Evolutionary conservation across 2,329 filamentous ascomycete genomes (phyloP), one percentile per base, ranked within the genome.

Genomic region (Talaromyces atroroseus): DNA sequence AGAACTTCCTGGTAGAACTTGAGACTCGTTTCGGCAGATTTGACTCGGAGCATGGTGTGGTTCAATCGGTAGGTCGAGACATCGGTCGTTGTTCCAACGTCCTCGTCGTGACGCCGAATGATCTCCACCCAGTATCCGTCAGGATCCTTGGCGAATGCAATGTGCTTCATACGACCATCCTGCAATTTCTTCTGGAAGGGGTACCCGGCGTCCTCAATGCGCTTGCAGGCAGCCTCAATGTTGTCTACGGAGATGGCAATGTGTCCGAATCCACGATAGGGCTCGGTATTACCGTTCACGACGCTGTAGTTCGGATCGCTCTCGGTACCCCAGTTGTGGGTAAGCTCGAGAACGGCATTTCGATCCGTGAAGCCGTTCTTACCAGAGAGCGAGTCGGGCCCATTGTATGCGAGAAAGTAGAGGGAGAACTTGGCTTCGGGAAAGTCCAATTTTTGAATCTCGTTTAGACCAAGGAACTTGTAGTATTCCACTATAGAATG

Each of bases 181-280:
- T 84, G 84, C 57, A 97, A 78, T 76, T 90, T 95, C 84, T 97
- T 97, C 80, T 97, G 90, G 76, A 97, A 99, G 61, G 82, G 82
- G 76, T 96, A 96, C 0, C 92, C 92, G 6, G 88, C 91, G 68
- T 92, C 88, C 72, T 95, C 90, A 59, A 99, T 82, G 57, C 92
- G 83, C 77, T 91, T 79, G 78, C 94, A 97, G 2, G 92, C 92
- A 2, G 88, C 90, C 76, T 95, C 89, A 61, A 96, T 87, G 71
- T 90, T 85, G 74, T 91, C 88, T 50, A 91, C 88, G 51, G 82
- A 84, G 69, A 97, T 86, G 66, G 89, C 92, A 21, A 91, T 84
- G 72, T 97, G 92, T 3, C 91, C 91, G 68, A 94, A 92, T 1
- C 88, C 88, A 53, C 85, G 87, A 71, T 89, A 77, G 2, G 91